These are phyloP conservation scores for Suaeda aralocaspica DNA, from an alignment of 148 eudicot species.

Conservation along the genomic window DNA sequence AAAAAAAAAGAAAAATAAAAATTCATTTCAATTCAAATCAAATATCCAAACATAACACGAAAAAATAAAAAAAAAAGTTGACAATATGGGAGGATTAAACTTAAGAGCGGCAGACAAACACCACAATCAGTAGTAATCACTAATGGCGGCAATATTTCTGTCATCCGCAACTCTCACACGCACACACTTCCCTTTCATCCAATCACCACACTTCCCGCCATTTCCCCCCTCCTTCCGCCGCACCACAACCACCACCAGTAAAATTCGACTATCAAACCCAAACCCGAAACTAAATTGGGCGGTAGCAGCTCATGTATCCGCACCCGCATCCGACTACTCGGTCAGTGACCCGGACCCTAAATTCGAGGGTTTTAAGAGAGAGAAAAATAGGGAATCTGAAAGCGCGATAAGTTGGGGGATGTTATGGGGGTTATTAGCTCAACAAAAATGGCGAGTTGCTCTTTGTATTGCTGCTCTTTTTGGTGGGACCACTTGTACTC, in stretches of 20 bases:
- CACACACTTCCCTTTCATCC: conserved; percentile 25
- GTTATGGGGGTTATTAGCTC: conserved; percentile 46
- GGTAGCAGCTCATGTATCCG: conserved; percentile 46
- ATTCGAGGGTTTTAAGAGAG: conserved; percentile 16
- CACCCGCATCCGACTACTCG: conserved; percentile 63
- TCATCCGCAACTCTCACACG: conserved; percentile 8
- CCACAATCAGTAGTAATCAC: too few relatives aligned
- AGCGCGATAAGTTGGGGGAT: conserved; percentile 66
- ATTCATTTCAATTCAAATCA: too few relatives aligned
- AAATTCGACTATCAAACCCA: conserved; percentile 9
- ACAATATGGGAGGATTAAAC: too few relatives aligned
- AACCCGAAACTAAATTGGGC: not conserved
- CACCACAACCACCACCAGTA: conserved; percentile 9
- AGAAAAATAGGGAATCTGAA: conserved; percentile 25
- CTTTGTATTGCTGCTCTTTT: conserved; percentile 48
- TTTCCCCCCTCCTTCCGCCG: conserved; percentile 17
- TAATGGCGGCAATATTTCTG: conserved; percentile 24
- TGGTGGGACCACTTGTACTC: conserved; percentile 68
- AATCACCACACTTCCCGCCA: conserved; percentile 12
- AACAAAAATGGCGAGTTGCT: conserved; percentile 53
- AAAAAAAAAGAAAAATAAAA: too few relatives aligned
- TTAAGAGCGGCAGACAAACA: too few relatives aligned
- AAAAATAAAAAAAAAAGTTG: too few relatives aligned
- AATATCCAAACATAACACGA: too few relatives aligned
- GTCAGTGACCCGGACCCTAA: conserved; percentile 41